Conservation (phyloP, 345 rosid species). For the Passiflora organensis region DNA sequence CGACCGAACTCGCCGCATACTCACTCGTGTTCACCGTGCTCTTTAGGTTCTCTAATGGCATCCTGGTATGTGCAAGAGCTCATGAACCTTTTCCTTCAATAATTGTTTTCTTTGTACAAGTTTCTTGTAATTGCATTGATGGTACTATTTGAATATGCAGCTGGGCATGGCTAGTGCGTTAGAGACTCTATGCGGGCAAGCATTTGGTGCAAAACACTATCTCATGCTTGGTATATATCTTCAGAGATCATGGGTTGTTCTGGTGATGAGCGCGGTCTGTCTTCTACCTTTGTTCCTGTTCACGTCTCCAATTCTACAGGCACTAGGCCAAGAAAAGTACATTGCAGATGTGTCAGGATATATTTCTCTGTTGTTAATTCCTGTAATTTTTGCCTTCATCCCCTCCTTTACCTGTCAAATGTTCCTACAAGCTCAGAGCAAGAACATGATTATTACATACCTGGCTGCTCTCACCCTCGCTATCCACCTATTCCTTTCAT, state of each 20-base stretch:
- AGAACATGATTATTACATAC: slow-evolving; percentile 62
- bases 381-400: slow-evolving; percentile 38
- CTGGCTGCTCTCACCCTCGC: slow-evolving; percentile 41
- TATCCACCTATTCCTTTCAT: slow-evolving; percentile 51
- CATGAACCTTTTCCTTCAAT: neutral
- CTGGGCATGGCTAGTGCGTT: slow-evolving; percentile 80
- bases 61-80: slow-evolving; percentile 36
- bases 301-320: slow-evolving; percentile 40
- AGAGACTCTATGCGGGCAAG: slow-evolving; percentile 83
- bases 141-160: slow-evolving; percentile 26
- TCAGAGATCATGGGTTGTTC: slow-evolving; percentile 77
- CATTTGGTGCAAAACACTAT: slow-evolving; percentile 65
- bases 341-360: slow-evolving; percentile 40
- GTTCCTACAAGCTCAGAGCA: slow-evolving; percentile 82
- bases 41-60: slow-evolving; percentile 56
- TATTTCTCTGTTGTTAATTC: slow-evolving; percentile 51
- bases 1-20: slow-evolving; percentile 61
- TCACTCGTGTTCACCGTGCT: slow-evolving; percentile 59
- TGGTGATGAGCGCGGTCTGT: slow-evolving; percentile 24
- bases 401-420: slow-evolving; percentile 64
- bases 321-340: slow-evolving; percentile 49
- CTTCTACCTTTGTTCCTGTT: slow-evolving; percentile 57
- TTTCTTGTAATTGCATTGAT: neutral
- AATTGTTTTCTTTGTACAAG: neutral
- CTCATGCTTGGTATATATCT: slow-evolving; percentile 82